Conservation (phyloP, 352 stramenopile species). For the Phytophthora lateralis region DNA sequence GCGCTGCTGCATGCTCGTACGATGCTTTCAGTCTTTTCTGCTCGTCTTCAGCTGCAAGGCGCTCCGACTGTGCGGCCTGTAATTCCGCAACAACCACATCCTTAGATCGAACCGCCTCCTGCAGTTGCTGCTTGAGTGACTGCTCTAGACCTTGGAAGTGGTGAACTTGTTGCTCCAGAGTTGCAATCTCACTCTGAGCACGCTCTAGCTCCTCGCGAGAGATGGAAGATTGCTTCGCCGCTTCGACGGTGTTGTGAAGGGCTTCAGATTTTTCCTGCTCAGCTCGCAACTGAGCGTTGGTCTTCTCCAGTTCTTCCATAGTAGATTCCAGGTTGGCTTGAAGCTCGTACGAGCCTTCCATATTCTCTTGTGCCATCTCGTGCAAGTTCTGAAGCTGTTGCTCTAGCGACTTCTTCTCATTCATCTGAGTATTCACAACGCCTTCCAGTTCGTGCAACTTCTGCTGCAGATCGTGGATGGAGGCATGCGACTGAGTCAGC, state of each 20-base stretch:
- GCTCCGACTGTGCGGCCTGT: conserved; percentile 30
- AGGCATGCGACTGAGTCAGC: conserved; percentile 23
- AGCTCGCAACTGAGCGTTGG: conserved; percentile 28
- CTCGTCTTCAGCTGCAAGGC: conserved; percentile 39
- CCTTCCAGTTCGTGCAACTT: conserved; percentile 37
- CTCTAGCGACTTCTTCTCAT: conserved; percentile 51
- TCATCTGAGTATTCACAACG: conserved; percentile 29
- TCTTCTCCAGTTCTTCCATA: conserved; percentile 48
- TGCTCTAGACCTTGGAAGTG: conserved; percentile 47
- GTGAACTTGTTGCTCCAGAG: conserved; percentile 41
- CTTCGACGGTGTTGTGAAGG: conserved; percentile 30
- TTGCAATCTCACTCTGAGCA: conserved; percentile 40
- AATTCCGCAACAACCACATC: conserved; percentile 36
- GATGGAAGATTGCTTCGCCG: conserved; percentile 32
- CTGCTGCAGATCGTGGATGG: conserved; percentile 33
- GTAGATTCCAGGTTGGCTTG: conserved; percentile 66
- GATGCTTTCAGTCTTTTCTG: conserved; percentile 32
- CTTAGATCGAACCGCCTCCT: conserved; percentile 31
- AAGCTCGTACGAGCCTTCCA: conserved; percentile 57
- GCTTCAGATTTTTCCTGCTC: conserved; percentile 34
- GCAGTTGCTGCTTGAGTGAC: conserved; percentile 44
- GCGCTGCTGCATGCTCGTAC: conserved; percentile 29
- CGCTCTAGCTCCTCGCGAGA: conserved; percentile 41
- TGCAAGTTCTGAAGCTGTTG: conserved; percentile 72
- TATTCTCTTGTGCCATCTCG: conserved; percentile 61